Conservation (phyloP, 1,284 basidiomycete species). For the Paramarasmius palmivorus region DNA sequence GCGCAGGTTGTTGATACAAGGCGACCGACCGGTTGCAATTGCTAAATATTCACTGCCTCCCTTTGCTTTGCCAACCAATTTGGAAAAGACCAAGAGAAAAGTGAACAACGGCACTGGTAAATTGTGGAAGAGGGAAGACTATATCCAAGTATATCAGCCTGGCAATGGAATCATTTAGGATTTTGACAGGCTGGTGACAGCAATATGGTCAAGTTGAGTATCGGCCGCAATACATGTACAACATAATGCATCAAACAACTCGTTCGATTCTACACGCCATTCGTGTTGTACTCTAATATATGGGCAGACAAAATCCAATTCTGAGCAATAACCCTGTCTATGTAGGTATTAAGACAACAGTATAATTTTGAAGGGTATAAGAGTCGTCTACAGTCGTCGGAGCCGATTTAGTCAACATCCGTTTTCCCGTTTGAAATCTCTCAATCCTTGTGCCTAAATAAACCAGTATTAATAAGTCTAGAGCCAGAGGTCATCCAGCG, state of each 20-base stretch:
- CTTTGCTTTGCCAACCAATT: neutral
- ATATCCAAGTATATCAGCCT: neutral
- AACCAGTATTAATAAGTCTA: neutral
- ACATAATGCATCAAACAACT: neutral
- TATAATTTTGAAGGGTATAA: neutral
- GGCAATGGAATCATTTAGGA: neutral
- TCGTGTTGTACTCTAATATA: neutral
- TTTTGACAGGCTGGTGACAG: slow-evolving; percentile 3
- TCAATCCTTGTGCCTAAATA: neutral
- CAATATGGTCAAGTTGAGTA: neutral
- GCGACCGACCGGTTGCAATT: neutral
- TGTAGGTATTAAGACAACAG: slow-evolving; percentile 2
- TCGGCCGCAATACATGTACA: neutral
- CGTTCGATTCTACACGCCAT: neutral
- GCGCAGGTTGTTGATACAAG: neutral
- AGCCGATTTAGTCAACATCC: neutral
- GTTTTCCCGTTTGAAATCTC: neutral
- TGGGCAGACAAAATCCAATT: neutral
- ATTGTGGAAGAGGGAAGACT: neutral
- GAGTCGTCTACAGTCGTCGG: neutral
- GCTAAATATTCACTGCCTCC: neutral
- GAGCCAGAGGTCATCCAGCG: neutral
- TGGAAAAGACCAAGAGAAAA: neutral
- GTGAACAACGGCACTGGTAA: neutral
- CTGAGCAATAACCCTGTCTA: neutral